Base-by-base conservation (phyloP, 148 eudicot species). In the Chenopodium berlandieri region DNA sequence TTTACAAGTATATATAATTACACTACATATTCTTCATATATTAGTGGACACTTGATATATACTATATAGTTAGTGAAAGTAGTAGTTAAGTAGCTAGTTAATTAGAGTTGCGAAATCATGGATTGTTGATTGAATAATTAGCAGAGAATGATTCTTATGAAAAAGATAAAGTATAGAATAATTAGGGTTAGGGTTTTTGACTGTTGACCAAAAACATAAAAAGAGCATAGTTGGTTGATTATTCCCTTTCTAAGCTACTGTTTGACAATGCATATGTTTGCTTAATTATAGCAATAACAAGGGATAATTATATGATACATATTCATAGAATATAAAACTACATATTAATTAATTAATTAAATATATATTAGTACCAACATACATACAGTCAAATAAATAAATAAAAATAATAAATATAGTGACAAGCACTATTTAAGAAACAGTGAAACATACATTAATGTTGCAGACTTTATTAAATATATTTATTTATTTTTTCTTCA, bases 151-250 rank as follows among this genome's bases (percentile, higher is more conserved):
- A 71, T 71, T 23, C n/a, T 40, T 17, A 16, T 76, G 31, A 63
- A 56, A 13, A 76, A 63, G 58, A 14, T 13, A 66, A 25, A 78
- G 73, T 12, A 19, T 37, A 22, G 23, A 7, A 13, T 58, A 19
- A 79, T 79, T 56, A 79, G 81, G 76, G 65, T 58, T 80, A 72
- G 77, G 82, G 77, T 60, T 80, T 80, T 66, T 71, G 75, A 71
- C 75, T 71, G 30, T 71, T 71, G 75, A 71, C 75, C 54, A 71
- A 71, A 71, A 71, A 19, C 14, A 20, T 47, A 0, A 67, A 67
- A 67, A 67, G 27, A 71, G 48, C 75, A 71, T 71, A 71, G 75
- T 71, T 71, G 54, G 54, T 71, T 71, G 30, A 71, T 40, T 71
- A 71, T 71, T 44, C 66, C 66, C 19, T 62, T 67, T 67, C 71